These are phyloP conservation scores for Thalassiosira oceanica DNA, from an alignment of 352 stramenopile genomes.

Conservation along the genomic window DNA sequence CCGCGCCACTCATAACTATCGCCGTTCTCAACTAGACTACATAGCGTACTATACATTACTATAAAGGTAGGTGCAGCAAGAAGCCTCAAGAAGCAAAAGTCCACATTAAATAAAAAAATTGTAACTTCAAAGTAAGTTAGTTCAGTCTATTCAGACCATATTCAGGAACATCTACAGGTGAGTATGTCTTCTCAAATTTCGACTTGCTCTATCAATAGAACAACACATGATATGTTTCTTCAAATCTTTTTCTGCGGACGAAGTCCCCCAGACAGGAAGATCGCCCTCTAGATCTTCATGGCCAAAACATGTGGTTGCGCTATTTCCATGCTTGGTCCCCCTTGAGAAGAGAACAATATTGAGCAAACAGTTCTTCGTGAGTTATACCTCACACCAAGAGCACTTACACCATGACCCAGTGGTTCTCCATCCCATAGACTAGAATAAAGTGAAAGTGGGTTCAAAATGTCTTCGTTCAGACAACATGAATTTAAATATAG, in stretches of 20 bases:
- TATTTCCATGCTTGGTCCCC: conserved; percentile 18
- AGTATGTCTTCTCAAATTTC: no score
- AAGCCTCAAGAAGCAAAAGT: no score
- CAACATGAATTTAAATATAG: not conserved
- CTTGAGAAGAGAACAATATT: not conserved
- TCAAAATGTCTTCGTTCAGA: not conserved
- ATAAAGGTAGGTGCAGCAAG: no score
- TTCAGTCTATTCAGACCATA: no score
- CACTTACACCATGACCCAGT: conserved; percentile 32
- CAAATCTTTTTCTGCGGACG: conserved; percentile 14
- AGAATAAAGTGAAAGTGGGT: not conserved
- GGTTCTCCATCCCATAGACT: conserved; percentile 9
- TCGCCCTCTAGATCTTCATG: conserved; percentile 29
- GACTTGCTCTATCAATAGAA: no score
- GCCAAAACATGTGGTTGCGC: conserved; percentile 27
- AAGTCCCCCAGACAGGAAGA: conserved; percentile 25
- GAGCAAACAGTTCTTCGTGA: not conserved
- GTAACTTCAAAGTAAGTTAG: no score
- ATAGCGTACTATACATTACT: no score
- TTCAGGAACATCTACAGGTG: no score
- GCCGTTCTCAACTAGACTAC: no score
- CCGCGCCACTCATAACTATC: no score
- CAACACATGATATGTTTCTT: conserved; percentile 43
- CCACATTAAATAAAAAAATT: no score
- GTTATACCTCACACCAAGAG: not conserved